Base-by-base conservation (phyloP, 306 rosid genomes). In the Corylus americana region DNA sequence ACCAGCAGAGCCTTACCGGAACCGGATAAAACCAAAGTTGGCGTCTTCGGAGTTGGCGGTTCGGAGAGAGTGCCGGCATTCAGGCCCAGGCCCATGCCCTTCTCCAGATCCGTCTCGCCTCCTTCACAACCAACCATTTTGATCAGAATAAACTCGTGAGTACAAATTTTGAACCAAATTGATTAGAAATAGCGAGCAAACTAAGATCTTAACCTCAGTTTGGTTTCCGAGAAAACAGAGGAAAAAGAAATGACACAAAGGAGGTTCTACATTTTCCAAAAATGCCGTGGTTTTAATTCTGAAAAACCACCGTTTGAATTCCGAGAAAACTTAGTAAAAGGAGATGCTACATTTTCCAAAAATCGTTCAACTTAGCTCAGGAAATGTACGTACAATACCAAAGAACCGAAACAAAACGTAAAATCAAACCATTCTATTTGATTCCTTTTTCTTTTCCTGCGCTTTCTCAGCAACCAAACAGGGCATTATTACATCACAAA, bases 1-100 rank as follows among this genome's bases (percentile, higher is more conserved):
- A 82, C 80, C 10, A 83, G 74, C 18, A 91, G 87, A 49, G 89
- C 86, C 85, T 90, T 91, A 79, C 89, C 90, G 37, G 94, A 90
- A 55, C 75, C 61, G 73, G 91, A 90, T 71, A 88, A 75, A 68
- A 86, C 83, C 12, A 90, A 31, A 66, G 78, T 78, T 0, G 94
- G 87, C 25, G 90, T 77, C 57, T 84, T 76, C 12, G 97, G 88
- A 16, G 89, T 78, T 74, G 74, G 58, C 72, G 91, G 87, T 22
- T 92, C 96, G 1, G 88, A 81, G 51, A 75, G 31, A 78, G 89
- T 62, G 75, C 25, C 9, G 4, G 81, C 50, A n/a, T 69, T 62
- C 7, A 58, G 45, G 50, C 76, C 78, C 11, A 37, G 50, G 31
- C 4, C 31, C 11, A 69, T 74, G 67, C 88, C 80, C 66, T 48